Evolutionary conservation across 2,329 filamentous ascomycete genomes (phyloP).

Genomic region (Penicillium sp.): DNA sequence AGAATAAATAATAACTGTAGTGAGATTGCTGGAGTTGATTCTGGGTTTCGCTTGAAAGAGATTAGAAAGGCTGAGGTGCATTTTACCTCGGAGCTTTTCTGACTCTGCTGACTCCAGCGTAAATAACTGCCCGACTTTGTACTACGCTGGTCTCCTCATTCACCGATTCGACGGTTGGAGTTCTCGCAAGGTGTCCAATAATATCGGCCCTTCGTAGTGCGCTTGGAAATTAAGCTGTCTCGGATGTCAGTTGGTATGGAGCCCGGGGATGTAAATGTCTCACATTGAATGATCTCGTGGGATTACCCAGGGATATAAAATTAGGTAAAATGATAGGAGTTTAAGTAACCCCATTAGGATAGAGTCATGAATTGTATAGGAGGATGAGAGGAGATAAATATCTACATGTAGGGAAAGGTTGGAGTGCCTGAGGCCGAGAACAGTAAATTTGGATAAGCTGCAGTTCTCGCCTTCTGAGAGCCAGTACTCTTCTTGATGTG

Average conservation of each 20-base stretch:
- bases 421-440: background rate
- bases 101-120: constrained; percentile 8
- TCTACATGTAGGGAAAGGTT: background rate
- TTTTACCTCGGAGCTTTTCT: constrained; percentile 13
- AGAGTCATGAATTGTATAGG: background rate
- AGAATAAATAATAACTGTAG: background rate
- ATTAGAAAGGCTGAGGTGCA: background rate
- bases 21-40: background rate
- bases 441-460: background rate
- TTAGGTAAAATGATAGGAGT: background rate
- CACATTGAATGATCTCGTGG: background rate
- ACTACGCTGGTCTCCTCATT: constrained; percentile 8
- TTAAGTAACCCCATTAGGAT: background rate
- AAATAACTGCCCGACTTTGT: constrained; percentile 13
- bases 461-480: background rate
- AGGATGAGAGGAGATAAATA: background rate
- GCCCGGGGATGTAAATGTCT: background rate
- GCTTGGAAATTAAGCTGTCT: constrained; percentile 1
- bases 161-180: background rate
- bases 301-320: background rate
- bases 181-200: background rate
- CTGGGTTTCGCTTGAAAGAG: background rate
- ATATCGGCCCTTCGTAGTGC: background rate
- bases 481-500: background rate
- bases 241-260: background rate